Conservation (phyloP, 345 rosid genomes). For the Brassica juncea region DNA sequence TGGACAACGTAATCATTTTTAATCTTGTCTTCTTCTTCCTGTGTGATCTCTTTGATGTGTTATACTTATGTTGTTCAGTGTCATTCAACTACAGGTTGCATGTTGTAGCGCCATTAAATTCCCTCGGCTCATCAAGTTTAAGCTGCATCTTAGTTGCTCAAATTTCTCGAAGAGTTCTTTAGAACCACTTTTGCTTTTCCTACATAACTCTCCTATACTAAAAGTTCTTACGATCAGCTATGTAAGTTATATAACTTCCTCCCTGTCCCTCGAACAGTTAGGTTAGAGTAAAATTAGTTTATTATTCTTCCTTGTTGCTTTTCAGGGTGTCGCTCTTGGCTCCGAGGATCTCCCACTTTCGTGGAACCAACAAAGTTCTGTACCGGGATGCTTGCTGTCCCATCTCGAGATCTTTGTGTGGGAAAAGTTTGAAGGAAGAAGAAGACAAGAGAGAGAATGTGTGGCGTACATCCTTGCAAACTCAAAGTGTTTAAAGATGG, state of each 20-base stretch:
- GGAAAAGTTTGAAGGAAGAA: background rate
- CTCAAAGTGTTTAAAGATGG: background rate
- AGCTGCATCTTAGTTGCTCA: background rate
- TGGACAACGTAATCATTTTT: background rate
- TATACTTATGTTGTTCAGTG: background rate
- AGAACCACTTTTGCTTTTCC: background rate
- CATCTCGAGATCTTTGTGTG: slow-evolving; percentile 3
- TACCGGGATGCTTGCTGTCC: slow-evolving; percentile 19
- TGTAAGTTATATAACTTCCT: background rate
- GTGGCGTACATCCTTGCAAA: background rate
- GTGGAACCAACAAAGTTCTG: slow-evolving; percentile 20
- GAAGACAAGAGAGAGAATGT: background rate
- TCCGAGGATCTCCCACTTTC: background rate
- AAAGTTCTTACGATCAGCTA: background rate
- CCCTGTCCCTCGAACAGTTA: background rate
- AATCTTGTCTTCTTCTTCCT: background rate
- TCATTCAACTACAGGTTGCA: background rate
- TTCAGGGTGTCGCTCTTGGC: background rate
- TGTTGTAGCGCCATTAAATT: background rate
- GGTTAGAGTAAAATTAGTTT: background rate
- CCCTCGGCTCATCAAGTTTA: background rate
- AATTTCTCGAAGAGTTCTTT: background rate
- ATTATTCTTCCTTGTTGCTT: background rate
- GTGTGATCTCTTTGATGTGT: background rate
- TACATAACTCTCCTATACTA: background rate